Conservation (phyloP, 768 basidiomycete genomes). For the Boletus sp. region DNA sequence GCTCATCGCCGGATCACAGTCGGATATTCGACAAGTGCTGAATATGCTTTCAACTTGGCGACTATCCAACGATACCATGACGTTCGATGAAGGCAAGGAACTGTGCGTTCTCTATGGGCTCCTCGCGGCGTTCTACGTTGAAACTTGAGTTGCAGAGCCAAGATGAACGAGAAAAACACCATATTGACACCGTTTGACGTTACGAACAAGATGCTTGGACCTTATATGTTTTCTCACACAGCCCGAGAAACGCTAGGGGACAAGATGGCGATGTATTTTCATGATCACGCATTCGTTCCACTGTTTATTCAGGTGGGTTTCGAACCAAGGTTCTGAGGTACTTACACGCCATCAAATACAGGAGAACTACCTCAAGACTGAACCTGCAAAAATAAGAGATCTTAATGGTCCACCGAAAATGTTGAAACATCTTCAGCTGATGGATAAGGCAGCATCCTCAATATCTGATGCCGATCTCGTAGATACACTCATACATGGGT, state of each 20-base stretch:
- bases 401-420: slow-evolving; percentile 58
- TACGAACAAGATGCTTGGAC: slow-evolving; percentile 84
- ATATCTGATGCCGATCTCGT: slow-evolving; percentile 95
- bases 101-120: slow-evolving; percentile 52
- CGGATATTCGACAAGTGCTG: slow-evolving; percentile 94
- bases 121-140: background rate
- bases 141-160: slow-evolving; percentile 48
- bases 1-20: slow-evolving; percentile 82
- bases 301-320: slow-evolving; percentile 83
- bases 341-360: slow-evolving; percentile 28
- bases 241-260: slow-evolving; percentile 79
- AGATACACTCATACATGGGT: slow-evolving; percentile 93
- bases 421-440: slow-evolving; percentile 73
- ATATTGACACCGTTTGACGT: slow-evolving; percentile 92
- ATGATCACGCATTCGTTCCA: slow-evolving; percentile 91
- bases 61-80: slow-evolving; percentile 74
- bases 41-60: slow-evolving; percentile 99
- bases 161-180: slow-evolving; percentile 89
- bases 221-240: slow-evolving; percentile 84
- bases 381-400: slow-evolving; percentile 59
- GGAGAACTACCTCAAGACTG: slow-evolving; percentile 94
- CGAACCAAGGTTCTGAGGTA: background rate
- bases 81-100: slow-evolving; percentile 88
- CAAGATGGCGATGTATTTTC: slow-evolving; percentile 96
- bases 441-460: slow-evolving; percentile 85